Evolutionary conservation across 2,329 filamentous ascomycete species (phyloP), one percentile per base, ranked within the genome.

Genomic region (Ophiostoma pallidulum): DNA sequence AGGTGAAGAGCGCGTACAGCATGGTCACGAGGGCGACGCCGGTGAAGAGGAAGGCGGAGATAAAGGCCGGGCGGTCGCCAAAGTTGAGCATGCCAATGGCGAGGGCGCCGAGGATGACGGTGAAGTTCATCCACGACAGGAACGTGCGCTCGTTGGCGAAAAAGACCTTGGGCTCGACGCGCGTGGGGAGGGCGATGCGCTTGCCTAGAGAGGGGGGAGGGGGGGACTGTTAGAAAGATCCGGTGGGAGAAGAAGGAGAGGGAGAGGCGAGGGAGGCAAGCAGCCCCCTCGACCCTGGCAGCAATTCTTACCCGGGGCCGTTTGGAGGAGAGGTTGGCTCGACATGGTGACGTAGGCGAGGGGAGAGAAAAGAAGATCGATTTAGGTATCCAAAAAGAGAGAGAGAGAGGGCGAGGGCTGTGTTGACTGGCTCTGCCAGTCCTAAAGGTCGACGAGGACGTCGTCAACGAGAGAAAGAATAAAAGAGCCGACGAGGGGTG

Each of bases 111-210:
- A 98, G 85, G 68, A 98, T 91, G 62, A 98, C 90, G 66, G 90
- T 95, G 75, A 97, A 97, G 78, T 98, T 98, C 62, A 98, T 86
- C 92, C 92, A 98, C 68, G 89, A 95, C 62, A 98, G 82, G 66
- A 98, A 98, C 54, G 92, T 98, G 54, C 92, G 88, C 72, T 98
- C 92, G 75, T 98, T 98, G 70, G 92, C 92, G 75, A 98, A 98
- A 80, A 97, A 98, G 74, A 98, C 92, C 71, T 98, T 98, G 60
- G 92, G 92, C 69, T 98, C 92, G 68, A 98, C 91, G 58, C 92
- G 89, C 51, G 91, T 96, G 49, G 92, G 92, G 55, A 98, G 87
- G 60, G 92, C 91, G 65, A 98, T 97, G 64, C 91, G 88, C 74
- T 98, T 98, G 77, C 91, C 91, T 95, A 32, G 35, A 42, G 22